Evolutionary conservation across 192 early-diverging fungal species (phyloP).

Genomic region (Rhizophagus clarus): DNA sequence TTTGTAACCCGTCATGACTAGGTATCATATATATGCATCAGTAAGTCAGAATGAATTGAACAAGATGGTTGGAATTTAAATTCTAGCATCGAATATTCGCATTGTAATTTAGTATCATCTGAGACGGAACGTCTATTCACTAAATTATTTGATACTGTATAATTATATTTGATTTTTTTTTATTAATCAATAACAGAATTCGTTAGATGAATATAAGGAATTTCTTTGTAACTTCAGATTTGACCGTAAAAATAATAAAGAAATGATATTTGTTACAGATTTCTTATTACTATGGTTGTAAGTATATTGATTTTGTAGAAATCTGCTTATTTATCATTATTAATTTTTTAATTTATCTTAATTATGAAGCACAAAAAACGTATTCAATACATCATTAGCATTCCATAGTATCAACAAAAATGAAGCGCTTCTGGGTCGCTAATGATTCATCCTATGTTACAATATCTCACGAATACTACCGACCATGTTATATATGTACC

Average conservation of each 20-base stretch:
- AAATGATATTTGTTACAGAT: background rate
- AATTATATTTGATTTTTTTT: too few species aligned
- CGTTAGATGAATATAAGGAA: background rate
- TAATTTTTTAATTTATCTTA: too few species aligned
- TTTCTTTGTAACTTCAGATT: background rate
- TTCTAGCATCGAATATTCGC: constrained; percentile 19
- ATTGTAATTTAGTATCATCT: background rate
- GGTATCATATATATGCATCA: constrained; percentile 7
- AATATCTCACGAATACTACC: constrained; percentile 8
- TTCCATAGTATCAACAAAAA: constrained; percentile 14
- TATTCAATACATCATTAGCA: constrained; percentile 16
- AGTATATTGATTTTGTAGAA: background rate
- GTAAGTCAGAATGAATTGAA: constrained; percentile 13
- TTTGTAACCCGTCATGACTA: constrained; percentile 15
- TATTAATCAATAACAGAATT: background rate
- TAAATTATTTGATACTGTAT: too few species aligned
- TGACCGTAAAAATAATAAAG: background rate
- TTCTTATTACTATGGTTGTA: constrained; percentile 6
- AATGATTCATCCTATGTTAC: constrained; percentile 23
- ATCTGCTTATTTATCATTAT: too few species aligned
- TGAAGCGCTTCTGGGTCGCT: constrained; percentile 24
- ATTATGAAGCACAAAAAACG: constrained; percentile 4
- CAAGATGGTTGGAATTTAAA: constrained; percentile 23
- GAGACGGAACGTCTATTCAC: too few species aligned
- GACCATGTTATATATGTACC: background rate